phyloP scores from a whole-genome alignment of 2,329 filamentous ascomycete species.

The Penicillium sp. region DNA sequence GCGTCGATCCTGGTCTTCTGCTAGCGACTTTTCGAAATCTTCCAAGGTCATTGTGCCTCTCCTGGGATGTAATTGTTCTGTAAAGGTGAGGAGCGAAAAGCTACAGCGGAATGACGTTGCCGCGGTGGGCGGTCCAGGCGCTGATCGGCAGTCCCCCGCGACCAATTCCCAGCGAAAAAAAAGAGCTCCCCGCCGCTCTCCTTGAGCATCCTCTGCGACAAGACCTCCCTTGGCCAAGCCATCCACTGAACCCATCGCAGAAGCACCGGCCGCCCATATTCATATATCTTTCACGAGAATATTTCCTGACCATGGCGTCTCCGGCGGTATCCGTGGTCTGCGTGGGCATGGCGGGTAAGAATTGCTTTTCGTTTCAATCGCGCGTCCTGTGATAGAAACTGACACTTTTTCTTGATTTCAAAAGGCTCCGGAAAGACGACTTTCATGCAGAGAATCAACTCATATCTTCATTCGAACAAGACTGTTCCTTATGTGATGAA shows the following conservation, averaged over 20 bases:
- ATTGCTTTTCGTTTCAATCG: constrained; percentile 7
- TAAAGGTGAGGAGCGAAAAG: constrained; percentile 21
- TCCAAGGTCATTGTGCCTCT: constrained; percentile 57
- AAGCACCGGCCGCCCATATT: not conserved
- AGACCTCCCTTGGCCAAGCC: not conserved
- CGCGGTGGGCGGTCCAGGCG: constrained; percentile 32
- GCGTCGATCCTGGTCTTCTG: constrained; percentile 54
- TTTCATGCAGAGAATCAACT: constrained; percentile 98
- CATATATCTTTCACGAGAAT: not conserved
- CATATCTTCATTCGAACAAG: constrained; percentile 79
- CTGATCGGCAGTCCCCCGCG: constrained; percentile 33
- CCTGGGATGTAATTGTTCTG: not conserved
- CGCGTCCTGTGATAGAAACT: not conserved
- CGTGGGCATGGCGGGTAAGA: constrained; percentile 88
- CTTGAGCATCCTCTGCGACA: not conserved
- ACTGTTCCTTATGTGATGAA: constrained; percentile 93
- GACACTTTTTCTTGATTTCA: not conserved
- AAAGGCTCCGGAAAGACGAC: constrained; percentile 96
- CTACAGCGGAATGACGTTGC: constrained; percentile 36
- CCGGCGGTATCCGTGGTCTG: constrained; percentile 82
- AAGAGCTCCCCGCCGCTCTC: constrained; percentile 15
- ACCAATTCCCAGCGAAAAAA: constrained; percentile 26
- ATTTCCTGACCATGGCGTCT: constrained; percentile 44
- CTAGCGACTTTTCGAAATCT: constrained; percentile 78
- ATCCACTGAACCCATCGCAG: not conserved